Evolutionary conservation across 139 green algal genomes (phyloP).

Genomic region (Chlorella sp.): DNA sequence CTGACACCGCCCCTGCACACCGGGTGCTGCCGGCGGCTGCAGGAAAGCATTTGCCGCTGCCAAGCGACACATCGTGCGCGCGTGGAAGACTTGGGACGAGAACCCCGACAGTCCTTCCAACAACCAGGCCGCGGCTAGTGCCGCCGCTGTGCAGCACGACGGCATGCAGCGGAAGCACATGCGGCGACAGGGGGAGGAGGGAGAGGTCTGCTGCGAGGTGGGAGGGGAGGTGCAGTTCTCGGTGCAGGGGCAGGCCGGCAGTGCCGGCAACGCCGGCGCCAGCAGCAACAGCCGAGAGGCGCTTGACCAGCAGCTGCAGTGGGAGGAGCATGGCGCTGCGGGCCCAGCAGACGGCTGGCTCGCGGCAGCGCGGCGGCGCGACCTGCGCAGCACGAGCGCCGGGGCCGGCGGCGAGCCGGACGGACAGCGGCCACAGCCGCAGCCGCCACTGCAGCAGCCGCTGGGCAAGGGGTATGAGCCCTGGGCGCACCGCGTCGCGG

Average conservation of each 20-base stretch:
- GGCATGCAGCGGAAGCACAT: not conserved
- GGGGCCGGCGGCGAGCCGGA: not conserved
- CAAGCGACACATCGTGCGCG: not conserved
- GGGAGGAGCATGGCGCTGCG: not conserved
- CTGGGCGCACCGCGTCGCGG: not conserved
- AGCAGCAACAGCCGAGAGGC: not conserved
- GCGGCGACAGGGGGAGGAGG: not conserved
- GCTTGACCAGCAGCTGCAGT: not conserved
- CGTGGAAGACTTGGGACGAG: not conserved
- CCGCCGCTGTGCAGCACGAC: too few species aligned
- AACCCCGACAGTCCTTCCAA: too few species aligned
- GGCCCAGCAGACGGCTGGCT: too few species aligned
- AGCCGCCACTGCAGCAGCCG: not conserved
- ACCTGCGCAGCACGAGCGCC: too few species aligned
- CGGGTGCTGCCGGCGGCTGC: too few species aligned
- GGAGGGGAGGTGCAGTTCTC: not conserved
- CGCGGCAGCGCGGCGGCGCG: not conserved
- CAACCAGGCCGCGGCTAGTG: not conserved
- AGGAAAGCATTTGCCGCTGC: not conserved
- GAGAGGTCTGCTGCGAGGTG: not conserved
- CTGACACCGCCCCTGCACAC: too few species aligned
- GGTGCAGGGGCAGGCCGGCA: not conserved
- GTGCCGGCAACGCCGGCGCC: not conserved
- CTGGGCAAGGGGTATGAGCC: not conserved
- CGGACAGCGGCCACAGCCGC: not conserved